Evolutionary conservation across 495 filamentous ascomycete genomes (phyloP).

Genomic region (Tuber microsphaerosporum): DNA sequence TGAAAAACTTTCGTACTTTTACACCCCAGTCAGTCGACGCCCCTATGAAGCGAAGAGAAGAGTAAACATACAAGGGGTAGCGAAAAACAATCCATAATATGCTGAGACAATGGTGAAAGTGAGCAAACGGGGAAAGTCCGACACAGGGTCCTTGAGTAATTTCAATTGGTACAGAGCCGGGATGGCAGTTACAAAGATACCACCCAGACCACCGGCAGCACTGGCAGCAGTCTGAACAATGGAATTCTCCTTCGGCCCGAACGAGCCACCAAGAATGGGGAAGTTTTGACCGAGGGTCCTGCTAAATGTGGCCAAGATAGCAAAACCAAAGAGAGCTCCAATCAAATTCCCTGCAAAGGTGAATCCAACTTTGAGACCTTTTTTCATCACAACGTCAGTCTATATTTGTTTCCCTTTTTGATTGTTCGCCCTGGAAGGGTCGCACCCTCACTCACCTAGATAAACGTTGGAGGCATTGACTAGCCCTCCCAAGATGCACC

Average conservation of each 20-base stretch:
- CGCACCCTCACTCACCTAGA: slow-evolving; percentile 46
- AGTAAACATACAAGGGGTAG: slow-evolving; percentile 47
- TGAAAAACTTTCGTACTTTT: slow-evolving; percentile 59
- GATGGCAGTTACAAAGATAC: slow-evolving; percentile 58
- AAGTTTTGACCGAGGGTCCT: slow-evolving; percentile 47
- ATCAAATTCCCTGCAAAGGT: slow-evolving; percentile 57
- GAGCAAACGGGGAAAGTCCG: slow-evolving; percentile 55
- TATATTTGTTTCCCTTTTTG: not conserved
- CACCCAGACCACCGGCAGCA: slow-evolving; percentile 57
- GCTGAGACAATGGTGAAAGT: slow-evolving; percentile 57
- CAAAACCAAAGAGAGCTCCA: slow-evolving; percentile 60
- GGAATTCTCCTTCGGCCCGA: slow-evolving; percentile 62
- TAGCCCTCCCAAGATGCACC: slow-evolving; percentile 53
- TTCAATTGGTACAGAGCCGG: slow-evolving; percentile 58
- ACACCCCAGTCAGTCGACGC: slow-evolving; percentile 11
- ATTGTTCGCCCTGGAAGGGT: not conserved
- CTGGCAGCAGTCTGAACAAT: slow-evolving; percentile 60
- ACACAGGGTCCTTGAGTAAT: slow-evolving; percentile 49
- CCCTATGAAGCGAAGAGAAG: not conserved
- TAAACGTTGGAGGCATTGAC: slow-evolving; percentile 62
- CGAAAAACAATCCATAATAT: slow-evolving; percentile 65
- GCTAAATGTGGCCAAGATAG: slow-evolving; percentile 54
- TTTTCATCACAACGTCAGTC: slow-evolving; percentile 30
- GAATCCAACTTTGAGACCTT: slow-evolving; percentile 60
- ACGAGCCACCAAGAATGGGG: slow-evolving; percentile 55